Evolutionary conservation across 768 basidiomycete genomes (phyloP), one percentile per base, ranked within the genome.

Genomic region (Paxillus rubicundulus): DNA sequence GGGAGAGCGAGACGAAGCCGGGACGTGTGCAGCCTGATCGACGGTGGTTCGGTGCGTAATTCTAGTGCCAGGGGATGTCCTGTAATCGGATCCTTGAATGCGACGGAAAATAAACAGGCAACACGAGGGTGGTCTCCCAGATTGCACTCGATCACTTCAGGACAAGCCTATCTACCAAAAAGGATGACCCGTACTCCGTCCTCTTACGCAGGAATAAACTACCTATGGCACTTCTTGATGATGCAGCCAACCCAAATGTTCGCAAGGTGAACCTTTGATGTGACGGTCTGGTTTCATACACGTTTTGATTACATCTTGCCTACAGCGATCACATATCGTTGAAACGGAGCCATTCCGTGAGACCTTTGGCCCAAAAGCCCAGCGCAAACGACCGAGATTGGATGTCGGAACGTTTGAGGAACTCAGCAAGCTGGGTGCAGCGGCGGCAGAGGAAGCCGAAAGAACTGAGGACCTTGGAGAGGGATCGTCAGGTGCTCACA

Each of bases 61-160:
- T 27, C 17, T 20, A 50, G 47, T 39, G 16, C 9, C 4, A 18
- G 4, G 2, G 10, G 32, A 32, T 36, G 21, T 14, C 20, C 18
- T 33, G 27, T 53, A 49, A 28, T 47, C 49, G 27, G 38, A 32
- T 53, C 32, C 41, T 45, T 61, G 45, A 61, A 16, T 33, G 38
- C n/a, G 45, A 21, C 40, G 20, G 17, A 57, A 52, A 41, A 50
- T 24, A 36, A 42, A 27, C 59, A 95, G 94, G 96, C 39, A 98
- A 98, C 71, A 98, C 97, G n/a, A 78, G 97, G 66, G 96, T 98
- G 33, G 98, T 99, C 65, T 94, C 92, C 18, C 96, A 99, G 68
- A 89, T 85, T 21, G 95, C 96, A 13, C 75, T 99, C 62, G 94
- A 97, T 64, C 97, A 98, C 70, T 99, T 99, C 75, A 78, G 96